phyloP scores from a whole-genome alignment of 306 rosid genomes.

The Quercus mongolica region DNA sequence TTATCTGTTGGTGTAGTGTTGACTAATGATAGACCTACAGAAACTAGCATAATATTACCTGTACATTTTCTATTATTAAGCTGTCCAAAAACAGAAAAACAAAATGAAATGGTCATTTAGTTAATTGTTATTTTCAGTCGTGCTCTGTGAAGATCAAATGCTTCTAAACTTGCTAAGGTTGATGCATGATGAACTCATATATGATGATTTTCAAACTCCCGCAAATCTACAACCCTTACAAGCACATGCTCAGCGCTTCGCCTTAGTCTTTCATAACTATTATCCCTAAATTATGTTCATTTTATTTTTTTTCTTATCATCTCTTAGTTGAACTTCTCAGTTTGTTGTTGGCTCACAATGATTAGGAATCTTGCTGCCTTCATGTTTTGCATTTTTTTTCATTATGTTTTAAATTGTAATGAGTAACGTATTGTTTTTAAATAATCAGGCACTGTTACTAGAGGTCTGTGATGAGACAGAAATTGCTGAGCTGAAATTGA shows the following conservation, averaged over 20 bases:
- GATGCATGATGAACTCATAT: not conserved
- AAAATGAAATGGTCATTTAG: not conserved
- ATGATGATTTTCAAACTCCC: not conserved
- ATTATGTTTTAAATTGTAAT: constrained; percentile 23
- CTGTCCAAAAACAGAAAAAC: not conserved
- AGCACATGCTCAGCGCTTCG: not conserved
- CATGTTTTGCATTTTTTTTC: constrained; percentile 12
- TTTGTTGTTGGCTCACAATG: constrained; percentile 6
- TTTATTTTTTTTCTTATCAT: constrained; percentile 1
- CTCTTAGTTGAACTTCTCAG: not conserved
- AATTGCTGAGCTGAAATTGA: constrained; percentile 91
- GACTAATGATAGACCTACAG: constrained; percentile 12
- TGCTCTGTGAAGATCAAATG: not conserved
- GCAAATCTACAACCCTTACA: not conserved
- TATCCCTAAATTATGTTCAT: constrained; percentile 5
- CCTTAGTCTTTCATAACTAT: constrained; percentile 3
- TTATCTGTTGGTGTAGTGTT: not conserved
- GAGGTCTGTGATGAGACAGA: constrained; percentile 99
- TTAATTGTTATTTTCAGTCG: not conserved
- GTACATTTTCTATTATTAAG: not conserved
- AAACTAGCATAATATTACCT: constrained; percentile 4
- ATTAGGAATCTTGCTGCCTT: not conserved
- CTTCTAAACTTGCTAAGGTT: not conserved
- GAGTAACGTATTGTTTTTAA: constrained; percentile 21
- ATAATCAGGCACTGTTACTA: constrained; percentile 76